These are phyloP conservation scores for Raphanus raphanistrum DNA, from an alignment of 345 rosid species.

Conservation along the genomic window DNA sequence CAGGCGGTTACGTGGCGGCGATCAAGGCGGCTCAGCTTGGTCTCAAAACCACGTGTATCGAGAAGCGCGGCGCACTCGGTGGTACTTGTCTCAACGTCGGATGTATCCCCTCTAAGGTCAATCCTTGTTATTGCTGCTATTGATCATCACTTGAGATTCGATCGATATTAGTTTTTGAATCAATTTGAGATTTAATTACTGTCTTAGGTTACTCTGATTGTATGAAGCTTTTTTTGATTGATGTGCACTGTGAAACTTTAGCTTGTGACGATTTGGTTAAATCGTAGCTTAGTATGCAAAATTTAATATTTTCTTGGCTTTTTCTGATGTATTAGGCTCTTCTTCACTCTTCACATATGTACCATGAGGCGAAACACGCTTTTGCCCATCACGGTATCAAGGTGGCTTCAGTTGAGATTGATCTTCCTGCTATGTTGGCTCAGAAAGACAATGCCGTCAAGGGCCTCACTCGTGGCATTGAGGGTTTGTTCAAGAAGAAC, in stretches of 20 bases:
- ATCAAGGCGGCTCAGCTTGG: constrained; percentile 92
- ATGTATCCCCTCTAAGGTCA: constrained; percentile 90
- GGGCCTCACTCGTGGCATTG: constrained; percentile 73
- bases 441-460: constrained; percentile 87
- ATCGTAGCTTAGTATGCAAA: background rate
- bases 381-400: constrained; percentile 77
- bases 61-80: constrained; percentile 87
- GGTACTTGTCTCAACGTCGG: constrained; percentile 96
- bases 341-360: constrained; percentile 94
- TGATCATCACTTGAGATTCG: constrained; percentile 10
- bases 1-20: constrained; percentile 95
- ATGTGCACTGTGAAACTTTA: background rate
- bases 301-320: background rate
- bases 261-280: background rate
- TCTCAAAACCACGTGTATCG: constrained; percentile 85
- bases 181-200: background rate
- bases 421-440: constrained; percentile 86
- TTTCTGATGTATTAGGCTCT: constrained; percentile 57
- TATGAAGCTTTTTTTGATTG: no score
- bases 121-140: background rate
- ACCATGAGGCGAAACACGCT: constrained; percentile 81
- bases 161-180: background rate
- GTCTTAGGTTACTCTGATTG: background rate
- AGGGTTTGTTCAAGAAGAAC: constrained; percentile 91
- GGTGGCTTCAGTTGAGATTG: constrained; percentile 75